Conservation (phyloP, 2,329 filamentous ascomycete species). For the Colletotrichum eremochloae region DNA sequence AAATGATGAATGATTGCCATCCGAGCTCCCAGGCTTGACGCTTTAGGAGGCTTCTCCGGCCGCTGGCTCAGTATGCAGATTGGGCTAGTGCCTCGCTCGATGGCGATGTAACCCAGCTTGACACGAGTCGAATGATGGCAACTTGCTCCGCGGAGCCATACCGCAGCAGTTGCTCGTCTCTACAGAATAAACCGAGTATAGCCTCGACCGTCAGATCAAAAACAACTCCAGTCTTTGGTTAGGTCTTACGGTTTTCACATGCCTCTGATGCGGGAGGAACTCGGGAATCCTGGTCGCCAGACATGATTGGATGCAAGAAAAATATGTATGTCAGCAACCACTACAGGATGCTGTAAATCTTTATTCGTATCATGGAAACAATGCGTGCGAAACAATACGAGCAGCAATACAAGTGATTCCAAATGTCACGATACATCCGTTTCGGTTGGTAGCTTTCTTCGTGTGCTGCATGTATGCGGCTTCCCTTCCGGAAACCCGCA, state of each 20-base stretch:
- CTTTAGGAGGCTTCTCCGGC: constrained; percentile 14
- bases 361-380: not conserved
- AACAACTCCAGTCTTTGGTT: not conserved
- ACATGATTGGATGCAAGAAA: not conserved
- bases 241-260: not conserved
- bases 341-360: not conserved
- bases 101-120: not conserved
- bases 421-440: not conserved
- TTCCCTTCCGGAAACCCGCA: not conserved
- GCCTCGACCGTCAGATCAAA: not conserved
- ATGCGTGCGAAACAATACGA: not conserved
- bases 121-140: not conserved
- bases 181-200: not conserved
- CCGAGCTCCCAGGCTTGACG: not conserved
- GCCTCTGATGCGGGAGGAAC: not conserved
- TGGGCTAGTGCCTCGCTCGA: not conserved
- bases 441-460: not conserved
- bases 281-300: not conserved
- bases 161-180: not conserved
- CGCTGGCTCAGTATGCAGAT: not conserved
- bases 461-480: too few relatives aligned
- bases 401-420: not conserved
- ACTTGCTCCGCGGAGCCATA: not conserved
- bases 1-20: not conserved
- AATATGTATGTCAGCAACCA: not conserved